These are phyloP conservation scores for Trypanosomatidae sp. DNA, from an alignment of 208 protist genomes.

Conservation along the genomic window DNA sequence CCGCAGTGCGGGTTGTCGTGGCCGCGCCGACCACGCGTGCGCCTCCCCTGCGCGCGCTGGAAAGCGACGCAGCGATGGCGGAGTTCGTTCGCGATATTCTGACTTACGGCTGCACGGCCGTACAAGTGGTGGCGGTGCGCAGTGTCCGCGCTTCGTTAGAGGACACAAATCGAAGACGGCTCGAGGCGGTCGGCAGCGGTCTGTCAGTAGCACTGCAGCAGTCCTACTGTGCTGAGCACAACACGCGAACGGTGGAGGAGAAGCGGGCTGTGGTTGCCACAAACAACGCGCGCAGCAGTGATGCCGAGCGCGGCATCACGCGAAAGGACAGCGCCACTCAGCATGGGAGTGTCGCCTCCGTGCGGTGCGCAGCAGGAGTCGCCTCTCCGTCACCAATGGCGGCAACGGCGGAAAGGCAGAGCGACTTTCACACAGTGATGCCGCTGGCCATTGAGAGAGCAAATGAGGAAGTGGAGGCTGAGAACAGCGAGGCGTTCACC, in stretches of 20 bases:
- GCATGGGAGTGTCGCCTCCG: not conserved
- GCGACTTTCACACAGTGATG: not conserved
- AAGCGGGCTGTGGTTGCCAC: not conserved
- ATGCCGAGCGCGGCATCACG: not conserved
- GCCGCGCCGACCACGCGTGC: conserved; percentile 11
- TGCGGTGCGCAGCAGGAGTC: not conserved
- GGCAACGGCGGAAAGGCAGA: not conserved
- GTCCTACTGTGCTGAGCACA: not conserved
- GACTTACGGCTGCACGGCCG: conserved; percentile 10
- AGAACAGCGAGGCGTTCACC: not conserved
- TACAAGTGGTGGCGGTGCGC: conserved; percentile 27
- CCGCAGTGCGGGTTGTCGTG: not conserved
- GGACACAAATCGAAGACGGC: not conserved
- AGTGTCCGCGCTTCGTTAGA: conserved; percentile 20
- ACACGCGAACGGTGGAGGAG: not conserved
- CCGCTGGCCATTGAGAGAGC: not conserved
- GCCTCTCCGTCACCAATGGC: not conserved
- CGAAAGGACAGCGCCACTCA: not conserved
- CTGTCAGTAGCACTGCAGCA: not conserved
- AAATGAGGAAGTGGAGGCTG: not conserved
- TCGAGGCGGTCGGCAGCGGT: not conserved
- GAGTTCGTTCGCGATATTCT: conserved; percentile 14
- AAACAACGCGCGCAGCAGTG: conserved; percentile 6
- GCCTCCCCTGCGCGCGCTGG: conserved; percentile 19
- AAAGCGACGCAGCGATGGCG: conserved; percentile 17